Conservation (phyloP, 2,329 filamentous ascomycete genomes). For the Paecilomyces fulvus region DNA sequence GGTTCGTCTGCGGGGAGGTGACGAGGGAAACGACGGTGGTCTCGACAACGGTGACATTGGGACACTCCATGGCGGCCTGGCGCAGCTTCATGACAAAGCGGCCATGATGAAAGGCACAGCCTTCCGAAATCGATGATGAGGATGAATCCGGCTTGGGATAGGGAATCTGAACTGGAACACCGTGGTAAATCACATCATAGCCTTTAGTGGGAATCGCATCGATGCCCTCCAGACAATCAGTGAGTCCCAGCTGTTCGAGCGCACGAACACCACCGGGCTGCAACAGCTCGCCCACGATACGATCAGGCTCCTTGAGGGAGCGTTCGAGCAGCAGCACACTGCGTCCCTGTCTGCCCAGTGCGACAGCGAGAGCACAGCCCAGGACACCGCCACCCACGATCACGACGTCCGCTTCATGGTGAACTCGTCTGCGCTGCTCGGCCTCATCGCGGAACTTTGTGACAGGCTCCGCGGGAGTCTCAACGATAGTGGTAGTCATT, state of each 20-base stretch:
- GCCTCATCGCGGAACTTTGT: constrained; percentile 14
- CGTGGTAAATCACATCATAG: constrained; percentile 80
- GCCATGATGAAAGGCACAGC: constrained; percentile 85
- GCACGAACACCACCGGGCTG: constrained; percentile 85
- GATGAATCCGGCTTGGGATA: constrained; percentile 57
- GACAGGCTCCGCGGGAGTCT: constrained; percentile 5
- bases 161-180: constrained; percentile 62
- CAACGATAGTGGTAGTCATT: constrained; percentile 17
- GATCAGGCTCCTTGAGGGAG: constrained; percentile 83
- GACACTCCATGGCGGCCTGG: constrained; percentile 60
- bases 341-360: constrained; percentile 79
- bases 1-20: constrained; percentile 56
- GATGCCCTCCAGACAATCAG: constrained; percentile 76
- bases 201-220: constrained; percentile 76
- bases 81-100: constrained; percentile 81
- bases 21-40: constrained; percentile 74
- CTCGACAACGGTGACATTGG: constrained; percentile 86
- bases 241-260: constrained; percentile 69
- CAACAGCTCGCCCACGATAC: constrained; percentile 90
- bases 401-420: constrained; percentile 69
- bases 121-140: constrained; percentile 51
- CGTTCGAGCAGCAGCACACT: constrained; percentile 85
- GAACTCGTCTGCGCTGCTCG: constrained; percentile 42
- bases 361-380: constrained; percentile 76
- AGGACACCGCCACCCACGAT: constrained; percentile 87